Evolutionary conservation across 202 grass and related monocot genomes (phyloP), one percentile per base, ranked within the genome.

Genomic region (Setaria italica): DNA sequence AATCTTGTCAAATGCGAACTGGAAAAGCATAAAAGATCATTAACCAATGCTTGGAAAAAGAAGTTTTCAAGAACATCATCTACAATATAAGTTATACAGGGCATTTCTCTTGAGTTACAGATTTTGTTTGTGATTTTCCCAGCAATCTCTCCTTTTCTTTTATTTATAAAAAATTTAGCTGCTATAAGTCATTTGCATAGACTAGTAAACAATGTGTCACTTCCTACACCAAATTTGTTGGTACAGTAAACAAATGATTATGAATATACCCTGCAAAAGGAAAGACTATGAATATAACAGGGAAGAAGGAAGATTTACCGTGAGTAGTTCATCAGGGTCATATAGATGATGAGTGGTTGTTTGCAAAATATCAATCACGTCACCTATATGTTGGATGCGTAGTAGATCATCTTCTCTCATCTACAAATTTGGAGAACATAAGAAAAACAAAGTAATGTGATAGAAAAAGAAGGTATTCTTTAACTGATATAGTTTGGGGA

Each of bases 1-100:
- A 86, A 99, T 91, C 83, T 96, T 96, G 76, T 96, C 96, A 72
- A 99, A 99, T 3, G 96, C 96, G 29, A 99, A 91, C 96, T 96
- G 21, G 43, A 64, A 80, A 39, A 50, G 7, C 49, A 42, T 12
- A 79, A 35, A 79, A 45, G 43, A 50, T 80, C 32, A 50, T 82
- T 9, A 29, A 50, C 9, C 13, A 75, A 30, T 48, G 3, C 80
- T 81, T 75, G 77, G 56, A 35, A 77, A 30, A 13, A 20, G 0
- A 82, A 33, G 17, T 16, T 67, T 46, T 65, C 57, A 47, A 25
- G 48, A 50, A 30, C 11, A 84, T 43, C 7, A 88, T 42, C 43
- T 62, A 80, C 11, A 57, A 2, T 34, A 77, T 8, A 48, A 48
- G 11, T 49, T 5, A 16, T 66, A 80, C 43, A 25, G 10, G 5